Evolutionary conservation across 2,329 filamentous ascomycete species (phyloP).

Genomic region (Aureobasidium sp.): DNA sequence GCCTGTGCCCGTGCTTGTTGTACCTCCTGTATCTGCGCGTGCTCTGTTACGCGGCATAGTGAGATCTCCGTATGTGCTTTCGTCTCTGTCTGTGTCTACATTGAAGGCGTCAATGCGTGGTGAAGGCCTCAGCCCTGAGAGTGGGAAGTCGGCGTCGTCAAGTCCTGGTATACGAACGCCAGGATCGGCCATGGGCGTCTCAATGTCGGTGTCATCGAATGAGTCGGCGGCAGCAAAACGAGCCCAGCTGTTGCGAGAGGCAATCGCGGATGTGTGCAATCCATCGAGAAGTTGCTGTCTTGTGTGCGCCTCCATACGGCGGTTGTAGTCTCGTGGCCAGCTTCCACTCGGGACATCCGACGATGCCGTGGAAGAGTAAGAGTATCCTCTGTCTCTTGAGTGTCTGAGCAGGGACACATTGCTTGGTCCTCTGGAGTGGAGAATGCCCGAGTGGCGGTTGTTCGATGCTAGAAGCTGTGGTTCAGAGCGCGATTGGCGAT

Average conservation of each 20-base stretch:
- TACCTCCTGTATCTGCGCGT: conserved; percentile 9
- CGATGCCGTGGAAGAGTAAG: conserved; percentile 19
- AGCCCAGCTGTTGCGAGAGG: conserved; percentile 11
- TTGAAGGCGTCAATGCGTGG: conserved; percentile 6
- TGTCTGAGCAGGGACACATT: conserved; percentile 25
- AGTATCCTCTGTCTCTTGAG: conserved; percentile 17
- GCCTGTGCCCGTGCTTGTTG: conserved; percentile 8
- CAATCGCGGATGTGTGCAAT: conserved; percentile 6
- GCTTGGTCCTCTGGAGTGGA: conserved; percentile 29
- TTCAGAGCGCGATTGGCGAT: conserved; percentile 31
- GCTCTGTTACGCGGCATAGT: neutral
- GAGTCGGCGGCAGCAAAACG: conserved; percentile 13
- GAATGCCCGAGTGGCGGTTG: conserved; percentile 25
- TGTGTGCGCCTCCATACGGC: conserved; percentile 18
- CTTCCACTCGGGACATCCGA: conserved; percentile 19
- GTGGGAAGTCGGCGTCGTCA: conserved; percentile 12
- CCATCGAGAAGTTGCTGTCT: conserved; percentile 16
- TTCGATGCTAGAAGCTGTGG: conserved; percentile 21
- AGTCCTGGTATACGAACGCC: conserved; percentile 4
- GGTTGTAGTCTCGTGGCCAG: conserved; percentile 18
- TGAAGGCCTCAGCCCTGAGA: conserved; percentile 1
- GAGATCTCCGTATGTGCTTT: conserved; percentile 9
- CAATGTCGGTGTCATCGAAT: conserved; percentile 10
- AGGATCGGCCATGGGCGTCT: neutral
- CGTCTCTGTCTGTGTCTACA: neutral